A percentile compares a stretch with the other conserved stretches of the same genome.
Evolutionary conservation across 2,329 filamentous ascomycete species (phyloP).

Genomic region (Phyllosticta paracitricarpa): DNA sequence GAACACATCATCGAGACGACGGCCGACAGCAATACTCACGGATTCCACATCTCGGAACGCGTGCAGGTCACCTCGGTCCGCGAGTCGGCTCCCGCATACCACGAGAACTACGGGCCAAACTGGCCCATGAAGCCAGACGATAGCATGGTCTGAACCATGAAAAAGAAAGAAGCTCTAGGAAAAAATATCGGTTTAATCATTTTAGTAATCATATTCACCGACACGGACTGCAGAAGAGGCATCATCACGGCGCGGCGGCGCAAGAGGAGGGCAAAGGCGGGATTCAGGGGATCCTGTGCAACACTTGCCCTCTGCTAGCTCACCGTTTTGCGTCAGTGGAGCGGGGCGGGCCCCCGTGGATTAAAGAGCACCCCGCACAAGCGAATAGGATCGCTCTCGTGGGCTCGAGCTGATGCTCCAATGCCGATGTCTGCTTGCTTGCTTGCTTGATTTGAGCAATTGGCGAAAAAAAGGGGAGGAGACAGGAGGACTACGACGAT

Average conservation of each 20-base stretch:
- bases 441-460: neutral
- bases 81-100: neutral
- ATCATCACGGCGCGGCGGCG: neutral
- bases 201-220: neutral
- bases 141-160: neutral
- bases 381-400: too few species aligned
- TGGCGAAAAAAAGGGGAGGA: neutral
- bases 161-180: neutral
- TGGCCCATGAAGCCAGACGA: neutral
- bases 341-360: neutral
- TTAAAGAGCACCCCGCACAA: neutral
- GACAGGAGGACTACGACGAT: neutral
- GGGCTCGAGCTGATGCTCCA: neutral
- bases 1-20: slow-evolving; percentile 2
- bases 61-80: slow-evolving; percentile 2
- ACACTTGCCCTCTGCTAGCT: neutral
- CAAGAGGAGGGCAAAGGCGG: neutral
- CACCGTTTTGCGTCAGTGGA: neutral
- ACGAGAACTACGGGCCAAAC: neutral
- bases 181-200: neutral
- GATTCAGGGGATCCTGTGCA: too few species aligned
- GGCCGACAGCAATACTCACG: neutral
- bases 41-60: slow-evolving; percentile 1
- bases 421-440: neutral
- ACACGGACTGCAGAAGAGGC: neutral